A percentile compares a stretch with the other conserved stretches of the same genome.
Conservation (phyloP, 1,284 basidiomycete species). For the Ganoderma lucidum region DNA sequence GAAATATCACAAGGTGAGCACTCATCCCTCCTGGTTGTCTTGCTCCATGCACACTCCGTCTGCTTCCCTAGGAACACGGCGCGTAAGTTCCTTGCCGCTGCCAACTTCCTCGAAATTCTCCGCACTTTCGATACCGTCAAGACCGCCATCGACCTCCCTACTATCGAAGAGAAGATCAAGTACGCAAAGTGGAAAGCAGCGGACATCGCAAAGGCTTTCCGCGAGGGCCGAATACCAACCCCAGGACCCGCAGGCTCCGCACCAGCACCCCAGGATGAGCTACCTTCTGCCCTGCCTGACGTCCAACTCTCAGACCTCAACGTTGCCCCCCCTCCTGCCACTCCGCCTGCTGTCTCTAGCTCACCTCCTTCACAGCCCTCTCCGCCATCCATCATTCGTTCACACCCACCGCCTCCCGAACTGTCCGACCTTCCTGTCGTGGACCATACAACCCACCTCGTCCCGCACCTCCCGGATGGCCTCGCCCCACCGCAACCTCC, state of each 20-base stretch:
- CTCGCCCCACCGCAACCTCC: slow-evolving; percentile 29
- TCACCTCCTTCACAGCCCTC: slow-evolving; percentile 24
- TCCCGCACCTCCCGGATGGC: slow-evolving; percentile 25
- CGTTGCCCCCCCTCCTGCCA: slow-evolving; percentile 30
- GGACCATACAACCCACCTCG: slow-evolving; percentile 17
- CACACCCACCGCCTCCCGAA: slow-evolving; percentile 32
- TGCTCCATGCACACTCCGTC: slow-evolving; percentile 16
- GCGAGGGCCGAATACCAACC: slow-evolving; percentile 82
- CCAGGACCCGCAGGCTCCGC: slow-evolving; percentile 66
- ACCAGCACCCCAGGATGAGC: slow-evolving; percentile 5
- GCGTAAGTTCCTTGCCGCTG: slow-evolving; percentile 88
- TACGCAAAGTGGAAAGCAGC: slow-evolving; percentile 95
- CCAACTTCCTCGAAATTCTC: slow-evolving; percentile 88
- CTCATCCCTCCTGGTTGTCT: slow-evolving; percentile 26
- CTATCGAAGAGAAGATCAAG: slow-evolving; percentile 70
- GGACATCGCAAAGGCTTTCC: slow-evolving; percentile 87
- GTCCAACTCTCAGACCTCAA: slow-evolving; percentile 19
- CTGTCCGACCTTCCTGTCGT: slow-evolving; percentile 27
- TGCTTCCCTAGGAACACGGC: slow-evolving; percentile 71
- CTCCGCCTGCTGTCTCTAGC: slow-evolving; percentile 31
- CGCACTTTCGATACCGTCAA: slow-evolving; percentile 77
- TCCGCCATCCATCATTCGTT: slow-evolving; percentile 32
- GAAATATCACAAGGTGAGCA: slow-evolving; percentile 73
- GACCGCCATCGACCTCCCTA: slow-evolving; percentile 51
- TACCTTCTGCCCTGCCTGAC: slow-evolving; percentile 15